These are phyloP conservation scores for Cercospora zeae-maydis DNA, from an alignment of 2,329 filamentous ascomycete genomes.

Conservation along the genomic window DNA sequence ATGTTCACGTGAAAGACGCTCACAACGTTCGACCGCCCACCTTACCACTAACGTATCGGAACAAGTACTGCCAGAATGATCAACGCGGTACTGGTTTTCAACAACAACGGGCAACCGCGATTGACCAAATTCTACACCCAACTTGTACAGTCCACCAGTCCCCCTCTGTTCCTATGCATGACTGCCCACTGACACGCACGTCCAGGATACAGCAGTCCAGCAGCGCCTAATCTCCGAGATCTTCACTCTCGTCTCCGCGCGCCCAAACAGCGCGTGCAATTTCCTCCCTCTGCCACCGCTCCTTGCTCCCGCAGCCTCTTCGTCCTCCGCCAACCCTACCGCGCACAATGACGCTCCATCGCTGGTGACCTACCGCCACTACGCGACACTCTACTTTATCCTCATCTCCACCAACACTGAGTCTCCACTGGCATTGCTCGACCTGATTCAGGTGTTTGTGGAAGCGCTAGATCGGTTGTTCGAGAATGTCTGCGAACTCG, in stretches of 20 bases:
- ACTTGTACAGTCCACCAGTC: conserved; percentile 57
- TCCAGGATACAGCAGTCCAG: conserved; percentile 85
- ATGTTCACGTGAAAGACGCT: neutral
- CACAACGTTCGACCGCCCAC: neutral
- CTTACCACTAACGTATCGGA: neutral
- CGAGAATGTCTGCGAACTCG: conserved; percentile 96
- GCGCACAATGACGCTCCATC: conserved; percentile 85
- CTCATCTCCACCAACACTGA: conserved; percentile 95
- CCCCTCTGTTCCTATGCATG: conserved; percentile 4
- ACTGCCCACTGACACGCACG: conserved; percentile 1
- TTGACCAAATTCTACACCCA: conserved; percentile 99
- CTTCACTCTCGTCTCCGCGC: conserved; percentile 90
- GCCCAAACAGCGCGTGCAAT: conserved; percentile 89
- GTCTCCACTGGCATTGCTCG: conserved; percentile 88
- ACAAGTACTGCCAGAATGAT: conserved; percentile 64
- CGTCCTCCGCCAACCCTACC: conserved; percentile 40
- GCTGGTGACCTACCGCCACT: conserved; percentile 95
- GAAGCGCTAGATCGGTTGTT: conserved; percentile 92
- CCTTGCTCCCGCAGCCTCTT: conserved; percentile 25
- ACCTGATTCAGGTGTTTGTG: conserved; percentile 97
- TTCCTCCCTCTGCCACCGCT: conserved; percentile 67
- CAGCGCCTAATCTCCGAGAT: conserved; percentile 96
- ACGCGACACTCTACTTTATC: conserved; percentile 98
- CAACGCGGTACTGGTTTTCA: conserved; percentile 97
- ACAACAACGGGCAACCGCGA: conserved; percentile 93